Percentiles rank a stretch among this genome's conserved stretches.
These are phyloP conservation scores for Apium graveolens DNA, from an alignment of 129 eudicot genomes.

Conservation along the genomic window DNA sequence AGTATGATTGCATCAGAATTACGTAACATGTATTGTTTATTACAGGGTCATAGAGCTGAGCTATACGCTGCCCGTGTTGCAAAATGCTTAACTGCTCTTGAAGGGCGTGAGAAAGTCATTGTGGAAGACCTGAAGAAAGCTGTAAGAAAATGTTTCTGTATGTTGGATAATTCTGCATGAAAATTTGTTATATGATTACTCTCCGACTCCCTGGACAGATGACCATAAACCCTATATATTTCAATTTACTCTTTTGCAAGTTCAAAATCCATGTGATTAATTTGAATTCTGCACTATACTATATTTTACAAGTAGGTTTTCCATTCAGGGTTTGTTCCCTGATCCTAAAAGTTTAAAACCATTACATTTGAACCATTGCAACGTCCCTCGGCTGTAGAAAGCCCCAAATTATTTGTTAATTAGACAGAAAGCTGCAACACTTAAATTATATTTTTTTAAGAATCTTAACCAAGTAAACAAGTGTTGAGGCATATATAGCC, in stretches of 20 bases:
- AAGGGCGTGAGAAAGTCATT: constrained; percentile 87
- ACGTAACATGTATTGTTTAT: constrained; percentile 5
- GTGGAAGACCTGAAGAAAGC: constrained; percentile 99
- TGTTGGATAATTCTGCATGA: neutral
- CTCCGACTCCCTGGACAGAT: neutral
- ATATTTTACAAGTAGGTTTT: neutral
- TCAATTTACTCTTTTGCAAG: neutral
- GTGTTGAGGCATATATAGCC: too few relatives aligned
- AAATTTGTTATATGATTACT: neutral
- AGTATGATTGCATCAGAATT: neutral
- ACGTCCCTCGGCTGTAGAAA: neutral
- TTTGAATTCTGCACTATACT: neutral
- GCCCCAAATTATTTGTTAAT: neutral
- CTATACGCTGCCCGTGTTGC: constrained; percentile 98
- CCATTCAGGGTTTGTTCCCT: neutral
- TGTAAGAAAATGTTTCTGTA: constrained; percentile 39
- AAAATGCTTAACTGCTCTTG: constrained; percentile 92
- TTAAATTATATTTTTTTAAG: neutral
- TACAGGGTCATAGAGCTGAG: constrained; percentile 98
- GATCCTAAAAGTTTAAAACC: neutral
- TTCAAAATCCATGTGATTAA: neutral
- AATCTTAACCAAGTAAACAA: neutral
- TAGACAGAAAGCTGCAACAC: neutral
- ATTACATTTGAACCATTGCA: neutral
- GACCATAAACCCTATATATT: neutral